These are phyloP conservation scores for Westerdykella ornata DNA, from an alignment of 2,329 filamentous ascomycete genomes.

Conservation along the genomic window DNA sequence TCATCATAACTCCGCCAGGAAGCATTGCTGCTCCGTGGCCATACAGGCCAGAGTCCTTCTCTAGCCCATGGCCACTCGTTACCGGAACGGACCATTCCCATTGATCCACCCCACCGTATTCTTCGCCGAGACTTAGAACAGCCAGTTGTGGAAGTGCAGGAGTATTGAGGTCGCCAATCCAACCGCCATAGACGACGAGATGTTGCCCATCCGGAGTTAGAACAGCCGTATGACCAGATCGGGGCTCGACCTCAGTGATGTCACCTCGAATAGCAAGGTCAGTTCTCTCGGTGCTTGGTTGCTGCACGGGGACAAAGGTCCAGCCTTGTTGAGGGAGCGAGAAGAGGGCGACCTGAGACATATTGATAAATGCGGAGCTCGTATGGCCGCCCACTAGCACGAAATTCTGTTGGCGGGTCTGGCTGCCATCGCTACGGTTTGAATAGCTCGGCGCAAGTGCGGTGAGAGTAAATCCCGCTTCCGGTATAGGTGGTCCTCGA, in stretches of 20 bases:
- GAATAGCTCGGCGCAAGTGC: slow-evolving; percentile 63
- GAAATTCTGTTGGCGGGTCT: slow-evolving; percentile 69
- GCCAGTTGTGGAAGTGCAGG: slow-evolving; percentile 77
- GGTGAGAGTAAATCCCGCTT: slow-evolving; percentile 83
- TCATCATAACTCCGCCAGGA: slow-evolving; percentile 55
- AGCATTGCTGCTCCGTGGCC: slow-evolving; percentile 58
- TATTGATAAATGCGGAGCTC: slow-evolving; percentile 77
- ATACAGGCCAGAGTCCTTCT: slow-evolving; percentile 48
- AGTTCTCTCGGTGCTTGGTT: slow-evolving; percentile 42
- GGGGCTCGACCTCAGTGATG: slow-evolving; percentile 57
- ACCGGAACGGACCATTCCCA: slow-evolving; percentile 66
- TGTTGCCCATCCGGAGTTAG: slow-evolving; percentile 69
- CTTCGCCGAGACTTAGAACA: slow-evolving; percentile 66
- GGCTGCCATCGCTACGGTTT: slow-evolving; percentile 54
- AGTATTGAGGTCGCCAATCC: slow-evolving; percentile 74
- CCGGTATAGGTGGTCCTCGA: slow-evolving; percentile 63
- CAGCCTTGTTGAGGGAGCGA: slow-evolving; percentile 79
- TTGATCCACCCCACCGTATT: slow-evolving; percentile 55
- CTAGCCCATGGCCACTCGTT: slow-evolving; percentile 40
- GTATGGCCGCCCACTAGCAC: slow-evolving; percentile 84
- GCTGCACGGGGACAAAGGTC: slow-evolving; percentile 67
- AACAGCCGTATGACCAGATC: slow-evolving; percentile 84
- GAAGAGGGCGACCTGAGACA: slow-evolving; percentile 84
- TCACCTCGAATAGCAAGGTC: slow-evolving; percentile 52
- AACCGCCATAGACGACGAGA: slow-evolving; percentile 80